Evolutionary conservation across 1,139 yeast species (phyloP).

Genomic region (Sugiyamaella grinbergsii): DNA sequence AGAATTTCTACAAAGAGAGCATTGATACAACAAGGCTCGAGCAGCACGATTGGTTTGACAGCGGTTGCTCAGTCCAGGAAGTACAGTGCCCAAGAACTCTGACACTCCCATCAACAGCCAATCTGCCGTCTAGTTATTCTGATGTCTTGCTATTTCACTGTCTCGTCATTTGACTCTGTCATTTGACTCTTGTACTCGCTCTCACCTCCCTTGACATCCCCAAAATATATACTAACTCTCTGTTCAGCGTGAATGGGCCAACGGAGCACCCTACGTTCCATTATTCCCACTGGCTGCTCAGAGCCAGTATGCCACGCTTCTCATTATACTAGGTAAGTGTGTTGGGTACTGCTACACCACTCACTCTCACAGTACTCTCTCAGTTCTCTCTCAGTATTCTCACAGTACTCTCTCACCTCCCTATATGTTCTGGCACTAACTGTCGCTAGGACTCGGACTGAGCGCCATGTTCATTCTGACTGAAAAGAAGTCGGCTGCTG

Average conservation of each 20-base stretch:
- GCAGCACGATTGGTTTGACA: no score
- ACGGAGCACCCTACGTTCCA: constrained; percentile 23
- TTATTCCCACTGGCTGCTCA: constrained; percentile 28
- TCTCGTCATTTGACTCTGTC: neutral
- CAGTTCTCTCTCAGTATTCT: no score
- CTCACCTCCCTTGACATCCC: neutral
- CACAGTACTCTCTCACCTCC: no score
- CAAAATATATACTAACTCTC: neutral
- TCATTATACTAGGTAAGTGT: constrained; percentile 26
- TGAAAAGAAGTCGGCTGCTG: constrained; percentile 31
- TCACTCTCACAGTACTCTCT: no score
- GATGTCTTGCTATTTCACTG: neutral
- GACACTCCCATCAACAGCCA: neutral
- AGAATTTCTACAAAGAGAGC: neutral
- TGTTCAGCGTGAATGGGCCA: constrained; percentile 22
- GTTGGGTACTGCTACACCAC: neutral
- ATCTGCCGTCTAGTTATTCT: neutral
- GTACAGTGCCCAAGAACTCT: no score
- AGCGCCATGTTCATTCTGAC: constrained; percentile 33
- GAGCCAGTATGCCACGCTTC: constrained; percentile 27
- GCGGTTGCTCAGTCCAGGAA: no score
- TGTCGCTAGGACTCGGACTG: constrained; percentile 29
- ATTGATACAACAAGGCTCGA: no score
- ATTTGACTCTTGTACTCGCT: neutral
- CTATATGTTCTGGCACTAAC: neutral